Evolutionary conservation across 306 rosid genomes (phyloP), one percentile per base, ranked within the genome.

Genomic region (Crataegus laevigata): DNA sequence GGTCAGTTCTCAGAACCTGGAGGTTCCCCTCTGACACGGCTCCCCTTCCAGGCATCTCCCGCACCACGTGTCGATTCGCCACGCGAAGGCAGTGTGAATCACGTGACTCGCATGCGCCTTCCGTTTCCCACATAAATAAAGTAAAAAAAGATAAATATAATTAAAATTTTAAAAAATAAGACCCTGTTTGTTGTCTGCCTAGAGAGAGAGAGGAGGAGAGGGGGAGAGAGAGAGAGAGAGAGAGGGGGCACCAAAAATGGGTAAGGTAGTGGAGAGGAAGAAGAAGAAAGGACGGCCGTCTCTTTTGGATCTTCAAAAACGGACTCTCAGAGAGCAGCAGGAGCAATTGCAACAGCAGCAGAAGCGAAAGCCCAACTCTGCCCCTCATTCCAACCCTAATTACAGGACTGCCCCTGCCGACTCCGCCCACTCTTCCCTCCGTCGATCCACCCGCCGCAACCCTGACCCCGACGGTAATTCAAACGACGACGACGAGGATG

Each of bases 241-340:
- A 77, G 82, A 60, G 81, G 15, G 64, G 69, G 79, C 54, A 64
- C 70, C 72, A 81, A 67, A 79, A 83, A 86, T 86, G 93, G 91
- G 93, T 77, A 89, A 87, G 91, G 83, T 81, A 81, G 89, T 89
- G 84, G 88, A 89, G 86, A 40, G 36, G 91, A 83, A 67, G 91
- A 87, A 85, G 93, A 89, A 89, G 91, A 89, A 89, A 78, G 94
- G 94, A 42, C 82, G 91, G 67, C 94, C 94, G 19, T 89, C 91
- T 82, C 89, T 89, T 25, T 83, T 89, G 51, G 94, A 89, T 87
- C 89, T 89, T 73, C 91, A 87, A 78, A 89, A 80, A 68, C 89
- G 94, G 32, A 83, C 77, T 40, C 82, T 89, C 45, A 82, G 74
- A 64, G 87, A 89, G 30, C 79, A 65, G 9, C 84, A 73, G 2